Percentiles rank a stretch among this genome's conserved stretches.
These are phyloP conservation scores for Ascochyta viciae-villosae DNA, from an alignment of 2,329 filamentous ascomycete genomes.

Conservation along the genomic window DNA sequence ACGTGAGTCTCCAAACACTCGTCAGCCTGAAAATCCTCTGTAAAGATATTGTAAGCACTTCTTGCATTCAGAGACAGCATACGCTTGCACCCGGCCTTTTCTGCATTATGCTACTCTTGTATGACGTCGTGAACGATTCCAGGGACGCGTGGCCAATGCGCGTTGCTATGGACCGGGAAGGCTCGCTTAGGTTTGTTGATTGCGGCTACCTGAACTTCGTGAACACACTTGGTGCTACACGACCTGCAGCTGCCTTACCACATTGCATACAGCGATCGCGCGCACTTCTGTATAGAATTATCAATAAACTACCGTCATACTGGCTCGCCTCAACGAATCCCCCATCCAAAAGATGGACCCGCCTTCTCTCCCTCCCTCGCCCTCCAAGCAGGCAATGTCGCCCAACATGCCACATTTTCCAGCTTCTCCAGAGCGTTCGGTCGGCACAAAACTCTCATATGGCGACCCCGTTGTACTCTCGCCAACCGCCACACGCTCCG, in stretches of 20 bases:
- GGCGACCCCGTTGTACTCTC: slow-evolving; percentile 35
- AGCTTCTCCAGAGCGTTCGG: slow-evolving; percentile 69
- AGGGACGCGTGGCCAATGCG: slow-evolving; percentile 23
- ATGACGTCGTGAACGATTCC: slow-evolving; percentile 12
- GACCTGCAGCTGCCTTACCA: slow-evolving; percentile 15
- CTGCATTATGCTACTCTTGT: too few species aligned
- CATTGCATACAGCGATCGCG: slow-evolving; percentile 16
- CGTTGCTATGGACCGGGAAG: slow-evolving; percentile 36
- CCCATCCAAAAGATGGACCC: slow-evolving; percentile 41
- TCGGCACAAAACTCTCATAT: slow-evolving; percentile 51
- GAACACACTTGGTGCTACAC: slow-evolving; percentile 17
- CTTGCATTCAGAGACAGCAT: too few species aligned
- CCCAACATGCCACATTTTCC: slow-evolving; percentile 66
- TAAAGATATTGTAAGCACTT: too few species aligned
- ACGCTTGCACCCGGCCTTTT: too few species aligned
- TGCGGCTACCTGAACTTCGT: slow-evolving; percentile 18
- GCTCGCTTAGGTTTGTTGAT: slow-evolving; percentile 40
- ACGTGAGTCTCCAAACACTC: too few species aligned
- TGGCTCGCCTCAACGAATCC: slow-evolving; percentile 48
- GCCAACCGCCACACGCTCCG: slow-evolving; percentile 21
- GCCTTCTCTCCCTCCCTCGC: slow-evolving; percentile 46
- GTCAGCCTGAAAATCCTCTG: too few species aligned
- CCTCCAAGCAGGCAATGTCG: slow-evolving; percentile 61
- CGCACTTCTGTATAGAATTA: slow-evolving; percentile 3
- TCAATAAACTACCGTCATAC: slow-evolving; percentile 37